Evolutionary conservation across 345 rosid genomes (phyloP).

Genomic region (Eucalyptus pauciflora): DNA sequence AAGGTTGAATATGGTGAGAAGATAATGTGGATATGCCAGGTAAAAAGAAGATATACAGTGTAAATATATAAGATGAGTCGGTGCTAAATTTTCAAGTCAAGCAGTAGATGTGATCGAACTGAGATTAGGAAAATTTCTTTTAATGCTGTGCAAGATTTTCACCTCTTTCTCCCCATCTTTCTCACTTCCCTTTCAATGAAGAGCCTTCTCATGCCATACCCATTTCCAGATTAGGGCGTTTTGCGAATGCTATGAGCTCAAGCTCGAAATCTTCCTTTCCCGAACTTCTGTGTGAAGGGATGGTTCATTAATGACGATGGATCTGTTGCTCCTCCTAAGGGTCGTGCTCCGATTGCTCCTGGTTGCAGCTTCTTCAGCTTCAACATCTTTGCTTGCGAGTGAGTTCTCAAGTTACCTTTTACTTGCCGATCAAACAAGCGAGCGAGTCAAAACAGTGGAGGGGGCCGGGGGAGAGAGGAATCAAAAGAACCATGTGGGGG

Average conservation of each 20-base stretch:
- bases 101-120: neutral
- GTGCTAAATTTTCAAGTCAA: neutral
- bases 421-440: neutral
- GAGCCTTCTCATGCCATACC: neutral
- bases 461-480: neutral
- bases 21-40: neutral
- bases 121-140: neutral
- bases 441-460: neutral
- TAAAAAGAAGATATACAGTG: rapidly evolving
- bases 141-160: neutral
- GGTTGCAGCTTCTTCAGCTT: neutral
- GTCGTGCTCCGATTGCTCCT: neutral
- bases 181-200: neutral
- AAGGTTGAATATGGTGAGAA: neutral
- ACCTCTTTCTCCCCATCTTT: neutral
- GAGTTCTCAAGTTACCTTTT: neutral
- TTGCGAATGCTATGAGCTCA: neutral
- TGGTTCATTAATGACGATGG: neutral
- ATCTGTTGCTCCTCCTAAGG: neutral
- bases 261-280: neutral
- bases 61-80: neutral
- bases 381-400: neutral
- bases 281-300: neutral
- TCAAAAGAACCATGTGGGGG: too few species aligned
- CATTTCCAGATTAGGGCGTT: neutral